Percentiles rank a stretch among this genome's conserved stretches.
Conservation (phyloP, 768 basidiomycete genomes). For the Boletellus ananiceps region DNA sequence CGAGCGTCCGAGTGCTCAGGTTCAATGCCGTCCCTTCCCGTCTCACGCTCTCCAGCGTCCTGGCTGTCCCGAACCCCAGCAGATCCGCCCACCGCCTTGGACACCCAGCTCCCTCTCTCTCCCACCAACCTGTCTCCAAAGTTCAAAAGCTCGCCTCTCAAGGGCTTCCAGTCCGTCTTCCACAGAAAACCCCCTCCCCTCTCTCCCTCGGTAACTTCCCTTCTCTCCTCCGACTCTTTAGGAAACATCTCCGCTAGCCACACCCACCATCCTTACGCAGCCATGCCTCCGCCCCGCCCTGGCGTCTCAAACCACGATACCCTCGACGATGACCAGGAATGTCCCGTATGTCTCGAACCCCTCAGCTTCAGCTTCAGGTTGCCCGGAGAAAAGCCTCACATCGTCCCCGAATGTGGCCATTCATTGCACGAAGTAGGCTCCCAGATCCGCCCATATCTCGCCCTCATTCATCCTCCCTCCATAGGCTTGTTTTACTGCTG, state of each 20-base stretch:
- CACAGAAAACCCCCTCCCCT: constrained; percentile 37
- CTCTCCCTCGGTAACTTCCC: constrained; percentile 46
- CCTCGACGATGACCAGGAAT: constrained; percentile 80
- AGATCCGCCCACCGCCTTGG: constrained; percentile 36
- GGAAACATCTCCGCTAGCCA: constrained; percentile 37
- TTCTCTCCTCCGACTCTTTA: constrained; percentile 41
- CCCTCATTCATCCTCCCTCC: constrained; percentile 6
- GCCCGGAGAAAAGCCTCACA: constrained; percentile 95
- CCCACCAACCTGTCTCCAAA: constrained; percentile 24
- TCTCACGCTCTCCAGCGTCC: constrained; percentile 21
- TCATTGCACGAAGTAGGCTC: constrained; percentile 82
- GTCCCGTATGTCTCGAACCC: constrained; percentile 95
- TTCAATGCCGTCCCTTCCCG: constrained; percentile 34
- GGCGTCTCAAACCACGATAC: constrained; percentile 64
- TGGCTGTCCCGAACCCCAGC: constrained; percentile 39
- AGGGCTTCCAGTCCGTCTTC: constrained; percentile 51
- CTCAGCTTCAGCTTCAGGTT: constrained; percentile 89
- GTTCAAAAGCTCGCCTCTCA: constrained; percentile 31
- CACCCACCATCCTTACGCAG: constrained; percentile 49
- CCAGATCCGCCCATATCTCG: neutral
- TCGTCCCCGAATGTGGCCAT: constrained; percentile 97
- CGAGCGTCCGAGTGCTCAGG: neutral
- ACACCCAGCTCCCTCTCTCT: constrained; percentile 35
- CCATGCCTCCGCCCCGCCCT: constrained; percentile 63
- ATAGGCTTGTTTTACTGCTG: constrained; percentile 93